Base-by-base conservation (phyloP, 306 rosid genomes). In the Carpinus viminea region DNA sequence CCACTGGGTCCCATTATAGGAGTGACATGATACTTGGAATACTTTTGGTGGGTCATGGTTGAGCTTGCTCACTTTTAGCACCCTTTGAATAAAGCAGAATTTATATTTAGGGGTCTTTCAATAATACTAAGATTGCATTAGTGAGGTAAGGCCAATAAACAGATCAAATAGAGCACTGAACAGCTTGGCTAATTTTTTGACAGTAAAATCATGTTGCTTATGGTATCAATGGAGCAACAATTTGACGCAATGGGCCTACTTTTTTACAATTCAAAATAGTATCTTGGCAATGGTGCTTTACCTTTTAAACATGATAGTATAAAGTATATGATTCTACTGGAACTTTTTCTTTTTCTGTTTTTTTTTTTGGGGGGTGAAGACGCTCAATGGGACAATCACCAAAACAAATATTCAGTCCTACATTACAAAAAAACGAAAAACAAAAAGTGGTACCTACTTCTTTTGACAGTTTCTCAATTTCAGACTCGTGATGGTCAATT, bases 401-500 rank as follows among this genome's bases (percentile, higher is more conserved):
- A 12, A 17, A n/a, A 41, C 45, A 17, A 61, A 66, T 41, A 68
- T 68, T n/a, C 31, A 68, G 9, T 31, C 5, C 34, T 31, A 9
- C 4, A 16, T 43, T 34, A 28, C 20, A 15, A 24, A 34, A 15
- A 10, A 41, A 12, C 28, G n/a, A 24, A 31, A 31, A 31, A 57
- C 16, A 55, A 70, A 80, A 7, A 55, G 73, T 46, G 41, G 61
- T 50, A 83, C 98, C 84, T 89, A 95, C 99, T 79, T 95, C 94
- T 68, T 80, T 76, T 41, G 88, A 65, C 76, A 95, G 78, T 78
- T 81, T 91, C 15, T 84, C 92, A 82, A 95, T 84, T 87, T 93
- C 97, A 73, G 92, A 31, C 65, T 78, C 54, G 82, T 95, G 86
- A 84, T 87, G 72, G 8, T 89, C 88, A 82, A 95, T 85, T 77